phyloP scores from a whole-genome alignment of 2,329 filamentous ascomycete species.

The Aurifilum marmelostoma region DNA sequence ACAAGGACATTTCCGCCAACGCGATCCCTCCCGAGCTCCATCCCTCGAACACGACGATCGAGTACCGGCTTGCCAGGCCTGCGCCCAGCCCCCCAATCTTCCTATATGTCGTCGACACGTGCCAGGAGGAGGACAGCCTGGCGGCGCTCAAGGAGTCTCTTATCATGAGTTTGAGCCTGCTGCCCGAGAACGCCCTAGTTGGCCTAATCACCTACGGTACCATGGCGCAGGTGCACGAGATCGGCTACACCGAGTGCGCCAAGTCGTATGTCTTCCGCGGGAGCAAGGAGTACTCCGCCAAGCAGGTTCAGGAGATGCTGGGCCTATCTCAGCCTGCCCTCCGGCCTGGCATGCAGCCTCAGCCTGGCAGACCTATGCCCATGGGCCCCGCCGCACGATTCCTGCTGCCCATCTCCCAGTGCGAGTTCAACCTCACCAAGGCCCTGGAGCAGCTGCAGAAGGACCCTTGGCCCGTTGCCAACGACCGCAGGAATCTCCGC shows the following conservation, averaged over 20 bases:
- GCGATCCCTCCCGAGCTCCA: constrained; percentile 84
- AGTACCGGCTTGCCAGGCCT: constrained; percentile 79
- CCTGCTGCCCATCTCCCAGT: constrained; percentile 90
- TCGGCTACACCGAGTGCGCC: constrained; percentile 96
- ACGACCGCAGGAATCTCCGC: constrained; percentile 84
- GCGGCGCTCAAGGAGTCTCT: constrained; percentile 83
- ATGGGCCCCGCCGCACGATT: constrained; percentile 87
- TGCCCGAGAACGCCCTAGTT: constrained; percentile 80
- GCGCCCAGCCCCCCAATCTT: constrained; percentile 87
- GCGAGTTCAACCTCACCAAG: constrained; percentile 96
- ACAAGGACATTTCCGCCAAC: constrained; percentile 86
- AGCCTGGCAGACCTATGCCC: constrained; percentile 73
- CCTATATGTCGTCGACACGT: constrained; percentile 84
- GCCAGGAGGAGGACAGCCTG: constrained; percentile 85
- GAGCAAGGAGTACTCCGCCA: constrained; percentile 96
- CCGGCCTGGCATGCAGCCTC: constrained; percentile 73
- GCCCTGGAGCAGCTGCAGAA: constrained; percentile 93
- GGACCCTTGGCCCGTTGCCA: constrained; percentile 96
- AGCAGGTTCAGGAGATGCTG: constrained; percentile 99
- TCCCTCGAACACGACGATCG: constrained; percentile 83
- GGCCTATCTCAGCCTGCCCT: constrained; percentile 74
- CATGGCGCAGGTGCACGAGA: constrained; percentile 97
- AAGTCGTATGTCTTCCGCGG: constrained; percentile 99
- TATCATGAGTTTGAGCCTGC: constrained; percentile 80
- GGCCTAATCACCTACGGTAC: constrained; percentile 88